Evolutionary conservation across 1,139 yeast species (phyloP), one percentile per base, ranked within the genome.

Genomic region (Geotrichum restrictum): DNA sequence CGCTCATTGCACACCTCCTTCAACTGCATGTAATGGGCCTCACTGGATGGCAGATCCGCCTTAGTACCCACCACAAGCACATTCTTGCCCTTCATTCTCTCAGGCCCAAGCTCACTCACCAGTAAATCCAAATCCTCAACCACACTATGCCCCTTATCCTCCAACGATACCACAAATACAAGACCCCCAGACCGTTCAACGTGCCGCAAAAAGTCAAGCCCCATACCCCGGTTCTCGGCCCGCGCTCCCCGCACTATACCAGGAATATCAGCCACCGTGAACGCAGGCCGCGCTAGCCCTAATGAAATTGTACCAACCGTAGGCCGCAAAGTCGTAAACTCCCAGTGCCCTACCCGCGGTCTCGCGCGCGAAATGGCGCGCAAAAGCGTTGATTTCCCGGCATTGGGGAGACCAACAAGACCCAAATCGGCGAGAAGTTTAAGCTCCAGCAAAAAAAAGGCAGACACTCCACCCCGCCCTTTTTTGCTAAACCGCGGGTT

Each of bases 211-310:
- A 93, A 93, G 59, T 89, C 97, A 48, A 88, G 76, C 0, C 98
- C 98, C 88, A 93, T 85, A 1, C 98, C 98, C 64, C 79, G 83
- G 63, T 91, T 87, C 41, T 82, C 74, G 39, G 63, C 61, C 1
- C 82, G 76, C 0, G 98, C 98, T 8, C 95, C 98, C 64, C 81
- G 77, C 53, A 93, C 86, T 51, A 93, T 87, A 11, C 98, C 98
- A 0, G 98, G 98, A 56, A 93, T 93, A 71, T 93, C 98, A 1
- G 98, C 98, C 1, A 93, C 98, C 0, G 97, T 88, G 65, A 91
- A 89, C 10, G 68, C 62, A 0, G 88, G 84, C 57, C 79, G 78
- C 57, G 84, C 88, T 3, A 85, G 78, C 1, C 84, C 79, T 34
- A 82, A 70, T 49, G 77, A 75, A 18, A 93, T 86, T 0, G 97